A percentile compares a stretch with the other conserved stretches of the same genome.
phyloP scores from a whole-genome alignment of 2,329 filamentous ascomycete species.

The Neofusicoccum cordaticola region DNA sequence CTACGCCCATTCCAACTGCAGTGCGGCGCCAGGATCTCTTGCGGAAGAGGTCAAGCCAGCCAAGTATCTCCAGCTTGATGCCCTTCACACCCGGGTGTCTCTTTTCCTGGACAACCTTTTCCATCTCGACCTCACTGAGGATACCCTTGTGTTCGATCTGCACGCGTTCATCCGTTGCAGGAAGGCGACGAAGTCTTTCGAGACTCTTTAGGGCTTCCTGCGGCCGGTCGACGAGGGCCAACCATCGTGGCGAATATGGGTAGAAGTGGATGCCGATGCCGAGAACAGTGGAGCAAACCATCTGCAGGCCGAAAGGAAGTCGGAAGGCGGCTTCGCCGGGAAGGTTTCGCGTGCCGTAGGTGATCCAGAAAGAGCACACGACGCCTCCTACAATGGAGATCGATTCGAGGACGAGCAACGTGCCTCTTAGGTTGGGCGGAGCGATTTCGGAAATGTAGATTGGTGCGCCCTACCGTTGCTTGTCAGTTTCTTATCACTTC shows the following conservation, averaged over 20 bases:
- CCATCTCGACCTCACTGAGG: constrained; percentile 19
- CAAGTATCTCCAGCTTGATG: background rate
- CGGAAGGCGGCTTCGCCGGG: constrained; percentile 46
- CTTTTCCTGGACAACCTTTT: constrained; percentile 10
- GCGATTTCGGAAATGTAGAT: constrained; percentile 80
- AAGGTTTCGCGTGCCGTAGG: constrained; percentile 40
- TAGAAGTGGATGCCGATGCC: constrained; percentile 31
- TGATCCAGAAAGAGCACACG: constrained; percentile 42
- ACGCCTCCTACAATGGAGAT: constrained; percentile 43
- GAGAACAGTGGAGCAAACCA: constrained; percentile 33
- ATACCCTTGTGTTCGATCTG: constrained; percentile 22
- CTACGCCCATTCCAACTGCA: constrained; percentile 37
- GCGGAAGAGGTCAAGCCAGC: constrained; percentile 43
- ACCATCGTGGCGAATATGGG: constrained; percentile 35
- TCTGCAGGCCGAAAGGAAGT: constrained; percentile 48
- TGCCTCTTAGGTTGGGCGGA: constrained; percentile 66
- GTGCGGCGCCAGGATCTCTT: constrained; percentile 44
- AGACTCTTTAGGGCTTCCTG: constrained; percentile 28
- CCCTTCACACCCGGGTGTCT: background rate
- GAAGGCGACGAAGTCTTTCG: constrained; percentile 26
- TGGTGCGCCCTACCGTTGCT: constrained; percentile 30
- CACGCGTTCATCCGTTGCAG: constrained; percentile 17
- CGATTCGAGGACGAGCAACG: constrained; percentile 44
- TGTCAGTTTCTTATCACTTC: background rate
- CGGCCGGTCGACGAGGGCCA: constrained; percentile 29